phyloP scores from a whole-genome alignment of 805 yeast species.

The Starmera quercuum region DNA sequence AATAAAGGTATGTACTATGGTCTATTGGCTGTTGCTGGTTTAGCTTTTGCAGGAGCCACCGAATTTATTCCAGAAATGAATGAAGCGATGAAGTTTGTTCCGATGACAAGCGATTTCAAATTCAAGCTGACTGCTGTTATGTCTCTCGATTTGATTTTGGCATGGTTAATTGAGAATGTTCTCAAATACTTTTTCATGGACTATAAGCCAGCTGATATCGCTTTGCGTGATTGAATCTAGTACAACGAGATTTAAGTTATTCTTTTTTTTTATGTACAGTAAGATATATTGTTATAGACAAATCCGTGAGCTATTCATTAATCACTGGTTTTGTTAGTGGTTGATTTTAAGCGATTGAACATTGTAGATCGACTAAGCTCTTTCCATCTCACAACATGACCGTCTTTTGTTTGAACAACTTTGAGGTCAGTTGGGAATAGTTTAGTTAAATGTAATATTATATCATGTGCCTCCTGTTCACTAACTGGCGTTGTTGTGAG shows the following conservation, averaged over 20 bases:
- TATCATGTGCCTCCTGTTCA: conserved; percentile 14
- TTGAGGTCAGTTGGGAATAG: conserved; percentile 15
- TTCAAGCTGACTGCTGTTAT: conserved; percentile 66
- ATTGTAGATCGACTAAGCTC: not conserved
- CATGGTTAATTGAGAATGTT: conserved; percentile 72
- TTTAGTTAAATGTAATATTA: conserved; percentile 7
- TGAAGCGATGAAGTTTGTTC: conserved; percentile 86
- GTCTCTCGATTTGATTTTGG: conserved; percentile 64
- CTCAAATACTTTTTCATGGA: conserved; percentile 86
- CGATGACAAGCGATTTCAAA: conserved; percentile 72
- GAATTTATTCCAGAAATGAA: conserved; percentile 93
- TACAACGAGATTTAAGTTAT: not conserved
- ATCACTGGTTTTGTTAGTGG: too few relatives aligned
- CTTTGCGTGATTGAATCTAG: conserved; percentile 26
- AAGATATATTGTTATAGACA: too few relatives aligned
- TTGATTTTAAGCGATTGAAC: not conserved
- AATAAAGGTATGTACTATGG: conserved; percentile 98
- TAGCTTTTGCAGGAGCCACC: conserved; percentile 87
- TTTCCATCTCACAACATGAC: conserved; percentile 15
- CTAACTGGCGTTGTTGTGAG: conserved; percentile 7
- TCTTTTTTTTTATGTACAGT: not conserved
- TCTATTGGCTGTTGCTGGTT: conserved; percentile 77
- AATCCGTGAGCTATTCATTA: too few relatives aligned
- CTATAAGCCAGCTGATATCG: conserved; percentile 87
- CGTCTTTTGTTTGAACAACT: conserved; percentile 7